phyloP scores from a whole-genome alignment of 805 yeast species.

The Kuraishia floccosa region DNA sequence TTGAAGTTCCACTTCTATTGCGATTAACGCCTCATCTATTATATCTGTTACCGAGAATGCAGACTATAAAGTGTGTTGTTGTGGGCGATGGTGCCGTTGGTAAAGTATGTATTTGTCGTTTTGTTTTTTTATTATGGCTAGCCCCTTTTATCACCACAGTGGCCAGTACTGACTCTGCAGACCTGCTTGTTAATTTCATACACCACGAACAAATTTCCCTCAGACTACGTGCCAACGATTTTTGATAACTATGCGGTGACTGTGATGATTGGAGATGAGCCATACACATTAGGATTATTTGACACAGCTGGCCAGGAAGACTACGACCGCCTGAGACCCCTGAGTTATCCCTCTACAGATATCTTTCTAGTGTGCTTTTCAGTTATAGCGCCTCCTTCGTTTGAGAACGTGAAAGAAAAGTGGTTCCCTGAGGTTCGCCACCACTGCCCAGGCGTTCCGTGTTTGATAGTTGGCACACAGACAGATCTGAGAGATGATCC shows the following conservation, averaged over 20 bases:
- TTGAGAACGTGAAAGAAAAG: conserved; percentile 94
- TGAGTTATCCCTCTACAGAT: conserved; percentile 95
- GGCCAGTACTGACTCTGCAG: conserved; percentile 12
- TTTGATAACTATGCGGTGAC: conserved; percentile 93
- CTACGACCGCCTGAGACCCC: conserved; percentile 93
- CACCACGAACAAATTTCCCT: conserved; percentile 94
- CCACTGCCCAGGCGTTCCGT: conserved; percentile 97
- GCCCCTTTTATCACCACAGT: too few species aligned
- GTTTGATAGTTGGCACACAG: conserved; percentile 94
- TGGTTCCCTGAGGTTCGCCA: conserved; percentile 97
- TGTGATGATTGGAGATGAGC: conserved; percentile 96
- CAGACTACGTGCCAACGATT: conserved; percentile 98
- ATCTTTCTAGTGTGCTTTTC: conserved; percentile 93
- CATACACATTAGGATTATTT: conserved; percentile 91
- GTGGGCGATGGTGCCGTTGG: conserved; percentile 99
- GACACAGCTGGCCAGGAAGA: conserved; percentile 99
- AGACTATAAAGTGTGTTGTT: conserved; percentile 85
- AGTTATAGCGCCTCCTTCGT: conserved; percentile 93
- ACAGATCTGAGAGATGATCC: conserved; percentile 92
- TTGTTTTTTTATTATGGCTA: too few species aligned
- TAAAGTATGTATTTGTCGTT: conserved; percentile 40
- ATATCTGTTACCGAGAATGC: conserved; percentile 22
- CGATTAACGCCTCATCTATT: too few species aligned
- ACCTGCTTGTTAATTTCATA: conserved; percentile 93
- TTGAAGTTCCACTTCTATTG: too few species aligned